These are phyloP conservation scores for Saccharomycopsis oosterbeekiorum DNA, from an alignment of 805 yeast genomes.

Conservation along the genomic window DNA sequence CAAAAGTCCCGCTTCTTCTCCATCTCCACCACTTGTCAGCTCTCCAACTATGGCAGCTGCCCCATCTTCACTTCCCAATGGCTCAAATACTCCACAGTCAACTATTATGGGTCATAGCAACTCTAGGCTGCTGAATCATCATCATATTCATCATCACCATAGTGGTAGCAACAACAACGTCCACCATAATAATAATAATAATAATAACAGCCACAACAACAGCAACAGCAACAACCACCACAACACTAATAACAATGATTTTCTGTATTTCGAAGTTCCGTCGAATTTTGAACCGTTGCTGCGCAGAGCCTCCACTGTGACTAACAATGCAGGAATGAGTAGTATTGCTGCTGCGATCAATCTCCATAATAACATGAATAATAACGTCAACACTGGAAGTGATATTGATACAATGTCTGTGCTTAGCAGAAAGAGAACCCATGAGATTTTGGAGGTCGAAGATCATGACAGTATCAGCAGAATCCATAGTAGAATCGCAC, in stretches of 20 bases:
- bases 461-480: neutral
- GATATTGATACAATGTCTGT: conserved; percentile 1
- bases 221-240: neutral
- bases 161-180: neutral
- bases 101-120: neutral
- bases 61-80: neutral
- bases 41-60: neutral
- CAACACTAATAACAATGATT: neutral
- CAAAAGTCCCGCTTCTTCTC: neutral
- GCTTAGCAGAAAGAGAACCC: conserved; percentile 17
- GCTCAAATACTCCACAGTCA: neutral
- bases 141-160: neutral
- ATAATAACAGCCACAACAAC: neutral
- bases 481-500: conserved; percentile 1
- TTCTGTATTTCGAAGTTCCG: neutral
- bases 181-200: neutral
- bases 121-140: neutral
- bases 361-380: neutral
- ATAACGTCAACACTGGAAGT: neutral
- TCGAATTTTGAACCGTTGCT: neutral
- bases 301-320: neutral
- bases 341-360: conserved; percentile 1
- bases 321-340: neutral
- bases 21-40: neutral
- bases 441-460: conserved; percentile 14